Percentiles rank a stretch among this genome's conserved stretches.
Conservation (phyloP, 116 monocot genomes). For the Iris pallida region DNA sequence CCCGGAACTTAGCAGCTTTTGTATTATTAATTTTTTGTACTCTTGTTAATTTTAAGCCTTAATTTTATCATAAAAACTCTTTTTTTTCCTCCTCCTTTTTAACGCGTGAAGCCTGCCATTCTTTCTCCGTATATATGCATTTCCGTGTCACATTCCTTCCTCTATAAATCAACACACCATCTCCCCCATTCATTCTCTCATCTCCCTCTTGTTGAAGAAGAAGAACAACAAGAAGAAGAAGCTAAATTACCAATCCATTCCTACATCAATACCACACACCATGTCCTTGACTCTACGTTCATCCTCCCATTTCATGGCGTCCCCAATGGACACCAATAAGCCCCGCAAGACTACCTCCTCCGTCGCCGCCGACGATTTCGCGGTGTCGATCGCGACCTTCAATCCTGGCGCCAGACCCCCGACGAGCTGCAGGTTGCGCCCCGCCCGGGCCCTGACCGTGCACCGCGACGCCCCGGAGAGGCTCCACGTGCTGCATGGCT, state of each 20-base stretch:
- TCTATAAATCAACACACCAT: not conserved
- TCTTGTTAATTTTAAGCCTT: too few species aligned
- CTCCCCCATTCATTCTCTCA: not conserved
- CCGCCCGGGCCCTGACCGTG: not conserved
- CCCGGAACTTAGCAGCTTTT: too few species aligned
- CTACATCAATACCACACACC: not conserved
- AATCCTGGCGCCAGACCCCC: not conserved
- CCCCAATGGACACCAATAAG: constrained; percentile 10
- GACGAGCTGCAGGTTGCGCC: not conserved
- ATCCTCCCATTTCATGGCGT: constrained; percentile 11
- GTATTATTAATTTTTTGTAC: too few species aligned
- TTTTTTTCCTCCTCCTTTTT: too few species aligned
- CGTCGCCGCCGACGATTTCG: constrained; percentile 2
- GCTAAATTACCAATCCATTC: too few species aligned
- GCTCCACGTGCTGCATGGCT: constrained; percentile 2
- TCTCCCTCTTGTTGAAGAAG: not conserved
- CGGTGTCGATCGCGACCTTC: not conserved
- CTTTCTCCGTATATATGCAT: too few species aligned
- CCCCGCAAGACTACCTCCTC: not conserved
- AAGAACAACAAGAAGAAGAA: too few species aligned
- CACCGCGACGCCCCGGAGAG: not conserved
- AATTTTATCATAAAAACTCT: too few species aligned
- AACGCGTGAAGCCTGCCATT: too few species aligned
- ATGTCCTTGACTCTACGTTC: constrained; percentile 40
- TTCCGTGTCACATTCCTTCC: too few species aligned